phyloP scores from a whole-genome alignment of 1,284 basidiomycete genomes.

The Cryptococcus sp. region DNA sequence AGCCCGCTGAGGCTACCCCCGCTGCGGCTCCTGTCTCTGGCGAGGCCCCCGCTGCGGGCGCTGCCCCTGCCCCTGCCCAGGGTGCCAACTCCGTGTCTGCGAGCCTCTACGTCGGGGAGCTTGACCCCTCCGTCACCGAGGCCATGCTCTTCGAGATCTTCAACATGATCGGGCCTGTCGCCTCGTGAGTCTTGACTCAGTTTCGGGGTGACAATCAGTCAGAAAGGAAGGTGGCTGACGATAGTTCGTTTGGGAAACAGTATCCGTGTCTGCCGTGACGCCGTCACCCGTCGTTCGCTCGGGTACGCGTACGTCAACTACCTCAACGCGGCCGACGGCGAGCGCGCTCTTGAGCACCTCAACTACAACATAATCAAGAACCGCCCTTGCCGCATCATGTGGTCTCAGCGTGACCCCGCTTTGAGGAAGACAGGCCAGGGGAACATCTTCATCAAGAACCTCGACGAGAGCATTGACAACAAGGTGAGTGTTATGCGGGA shows the following conservation, averaged over 20 bases:
- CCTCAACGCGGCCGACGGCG: slow-evolving; percentile 93
- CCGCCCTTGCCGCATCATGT: slow-evolving; percentile 99
- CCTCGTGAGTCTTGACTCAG: slow-evolving; percentile 62
- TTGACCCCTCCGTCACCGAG: slow-evolving; percentile 96
- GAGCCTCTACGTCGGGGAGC: slow-evolving; percentile 98
- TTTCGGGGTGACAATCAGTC: neutral
- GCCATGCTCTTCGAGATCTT: slow-evolving; percentile 99
- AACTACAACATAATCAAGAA: slow-evolving; percentile 99
- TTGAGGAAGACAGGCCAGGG: slow-evolving; percentile 99
- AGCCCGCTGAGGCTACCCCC: slow-evolving; percentile 21
- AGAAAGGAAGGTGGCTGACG: slow-evolving; percentile 14
- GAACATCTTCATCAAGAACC: slow-evolving; percentile 99
- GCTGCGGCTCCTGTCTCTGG: slow-evolving; percentile 24
- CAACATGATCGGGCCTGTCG: slow-evolving; percentile 99
- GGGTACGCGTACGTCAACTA: slow-evolving; percentile 99
- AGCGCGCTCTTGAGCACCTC: slow-evolving; percentile 97
- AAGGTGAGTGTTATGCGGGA: slow-evolving; percentile 59
- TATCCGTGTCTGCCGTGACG: slow-evolving; percentile 99
- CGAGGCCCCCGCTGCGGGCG: slow-evolving; percentile 25
- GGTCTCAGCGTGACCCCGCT: slow-evolving; percentile 99
- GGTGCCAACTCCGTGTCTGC: slow-evolving; percentile 70
- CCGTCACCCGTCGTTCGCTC: slow-evolving; percentile 97
- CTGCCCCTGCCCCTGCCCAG: slow-evolving; percentile 45
- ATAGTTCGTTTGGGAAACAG: slow-evolving; percentile 50
- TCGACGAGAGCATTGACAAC: slow-evolving; percentile 98